Base-by-base conservation (phyloP, 1,284 basidiomycete species). In the Ustilago nuda region DNA sequence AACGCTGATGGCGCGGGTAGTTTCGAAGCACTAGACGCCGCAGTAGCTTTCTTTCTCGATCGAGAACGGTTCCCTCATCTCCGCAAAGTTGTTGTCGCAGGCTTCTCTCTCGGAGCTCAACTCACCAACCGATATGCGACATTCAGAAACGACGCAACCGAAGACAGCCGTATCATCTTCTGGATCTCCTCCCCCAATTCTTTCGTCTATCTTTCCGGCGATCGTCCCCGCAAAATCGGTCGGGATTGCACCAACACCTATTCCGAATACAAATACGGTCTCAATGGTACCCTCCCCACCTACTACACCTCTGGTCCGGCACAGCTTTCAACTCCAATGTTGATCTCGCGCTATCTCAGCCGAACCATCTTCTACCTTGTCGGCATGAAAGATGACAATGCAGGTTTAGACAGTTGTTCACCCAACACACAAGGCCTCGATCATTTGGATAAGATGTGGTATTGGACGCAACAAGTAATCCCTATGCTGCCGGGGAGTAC, bases 201-300 rank as follows among this genome's bases (percentile, higher is more conserved):
- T 12, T 82, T 83, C 39, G 61, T 85, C 48, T 85, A 85, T 46
- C 52, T 85, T 19, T 69, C 70, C 36, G 59, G 51, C 13, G 43
- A 57, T 2, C 73, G 83, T n/a, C 81, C 81, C 0, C 27, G 6
- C 2, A 48, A 17, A 27, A 67, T 73, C 41, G 70, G 61, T 1
- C 15, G 43, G 3, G 15, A 54, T 0, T 84, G 82, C 50, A 7
- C 32, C 0, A 37, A 37, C 11, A 70, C 59, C 15, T 84, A 72
- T 58, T 53, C 74, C 46, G 55, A 82, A 27, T 85, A 83, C 77
- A 85, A 84, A 73, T 85, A 84, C 56, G 83, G 83, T 11, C 56
- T 85, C 6, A 66, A 76, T n/a, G 82, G 82, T 3, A 72, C 61
- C 0, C 57, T 84, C 17, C 83, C 83, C 0, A 17, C 13, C 8